Base-by-base conservation (phyloP, 2,329 filamentous ascomycete species). In the Aureobasidium pullulans region DNA sequence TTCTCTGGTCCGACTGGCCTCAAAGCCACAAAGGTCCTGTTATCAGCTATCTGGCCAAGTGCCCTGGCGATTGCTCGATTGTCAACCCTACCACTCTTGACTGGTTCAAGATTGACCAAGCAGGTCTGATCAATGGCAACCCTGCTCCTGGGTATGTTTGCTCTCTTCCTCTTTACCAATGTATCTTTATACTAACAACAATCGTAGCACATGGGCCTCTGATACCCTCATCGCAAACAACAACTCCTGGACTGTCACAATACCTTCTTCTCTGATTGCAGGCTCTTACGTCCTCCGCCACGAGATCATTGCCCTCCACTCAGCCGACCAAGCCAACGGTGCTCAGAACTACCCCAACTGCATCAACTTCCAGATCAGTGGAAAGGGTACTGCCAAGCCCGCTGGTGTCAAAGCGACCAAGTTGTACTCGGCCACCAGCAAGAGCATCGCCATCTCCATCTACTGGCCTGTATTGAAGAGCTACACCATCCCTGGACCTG, bases 1-100 rank as follows among this genome's bases (percentile, higher is more conserved):
- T 88, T 48, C 77, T 82, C 65, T 88, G 85, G 86, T 81, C 77
- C 60, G 74, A 75, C 10, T 88, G 85, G 86, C 84, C 85, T 16
- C 75, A 80, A 9, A 80, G 77, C 58, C 82, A 89, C 73, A 78
- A 84, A 64, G 83, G 83, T 2, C 84, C 84, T 9, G 79, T 87
- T 65, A 77, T 87, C 62, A 80, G 80, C 69, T 87, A 87, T 74
- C 73, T 87, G 15, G 85, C 85, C 59, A 77, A 77, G 65, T 84
- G 82, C 71, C 52, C 52, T 46, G 82, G 79, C 23, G 78, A 84
- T 68, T 86, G 81, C 70, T 74, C 78, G 39, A 69, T 46, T 23
- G 81, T 79, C 60, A 78, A 81, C 70, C 81, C 82, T 70, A 72
- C 70, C 1, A 68, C 73, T 6, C 76, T 86, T 32, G 70, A 80